Percentiles rank a stretch among this genome's conserved stretches.
These are phyloP conservation scores for Achaetomiella virescens DNA, from an alignment of 495 filamentous ascomycete genomes.

Conservation along the genomic window DNA sequence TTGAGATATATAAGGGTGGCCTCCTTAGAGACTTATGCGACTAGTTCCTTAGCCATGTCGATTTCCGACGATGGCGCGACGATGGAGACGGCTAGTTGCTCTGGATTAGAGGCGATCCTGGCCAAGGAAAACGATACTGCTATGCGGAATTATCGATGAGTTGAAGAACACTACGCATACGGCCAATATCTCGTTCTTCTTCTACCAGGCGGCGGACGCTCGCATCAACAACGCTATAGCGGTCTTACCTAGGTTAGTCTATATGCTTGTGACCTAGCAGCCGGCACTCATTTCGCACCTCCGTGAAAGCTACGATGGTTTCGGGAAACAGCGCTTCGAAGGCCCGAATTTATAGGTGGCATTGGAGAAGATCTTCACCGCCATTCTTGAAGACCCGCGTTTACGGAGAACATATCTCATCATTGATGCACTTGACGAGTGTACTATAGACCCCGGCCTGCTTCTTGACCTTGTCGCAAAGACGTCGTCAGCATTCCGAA, in stretches of 20 bases:
- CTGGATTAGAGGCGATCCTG: constrained; percentile 15
- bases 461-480: constrained; percentile 33
- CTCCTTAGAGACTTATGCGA: constrained; percentile 36
- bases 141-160: constrained; percentile 39
- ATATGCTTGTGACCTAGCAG: constrained; percentile 25
- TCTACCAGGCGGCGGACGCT: constrained; percentile 37
- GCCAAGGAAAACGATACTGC: constrained; percentile 49
- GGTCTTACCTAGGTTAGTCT: constrained; percentile 31
- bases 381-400: constrained; percentile 28
- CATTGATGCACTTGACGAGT: constrained; percentile 50
- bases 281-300: constrained; percentile 30
- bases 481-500: constrained; percentile 14
- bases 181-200: constrained; percentile 37
- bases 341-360: constrained; percentile 29
- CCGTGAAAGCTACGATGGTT: constrained; percentile 23
- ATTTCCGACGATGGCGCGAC: constrained; percentile 32
- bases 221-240: constrained; percentile 30
- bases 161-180: constrained; percentile 11
- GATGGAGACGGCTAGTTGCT: constrained; percentile 26
- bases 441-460: constrained; percentile 17
- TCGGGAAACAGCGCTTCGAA: constrained; percentile 28
- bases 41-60: constrained; percentile 38
- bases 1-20: constrained; percentile 34
- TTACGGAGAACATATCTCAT: constrained; percentile 27
- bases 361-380: constrained; percentile 28